Evolutionary conservation across 1,284 basidiomycete genomes (phyloP).

Genomic region (Heterobasidion annosum): DNA sequence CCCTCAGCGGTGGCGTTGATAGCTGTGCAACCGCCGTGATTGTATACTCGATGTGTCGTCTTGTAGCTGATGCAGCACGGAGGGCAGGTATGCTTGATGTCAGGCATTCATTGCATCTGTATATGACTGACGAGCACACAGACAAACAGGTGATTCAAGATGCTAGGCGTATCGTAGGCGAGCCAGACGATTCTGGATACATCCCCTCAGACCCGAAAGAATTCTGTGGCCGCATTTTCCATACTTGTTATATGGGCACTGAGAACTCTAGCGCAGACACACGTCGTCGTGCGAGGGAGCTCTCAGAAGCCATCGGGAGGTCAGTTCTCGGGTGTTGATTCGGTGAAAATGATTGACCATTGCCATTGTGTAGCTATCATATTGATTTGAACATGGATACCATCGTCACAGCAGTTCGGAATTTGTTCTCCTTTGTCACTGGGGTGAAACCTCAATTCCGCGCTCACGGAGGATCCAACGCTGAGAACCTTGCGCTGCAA

Average conservation of each 20-base stretch:
- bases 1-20: constrained; percentile 96
- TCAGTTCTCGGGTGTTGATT: constrained; percentile 20
- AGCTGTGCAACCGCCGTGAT: constrained; percentile 95
- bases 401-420: constrained; percentile 76
- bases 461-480: constrained; percentile 78
- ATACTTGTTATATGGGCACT: constrained; percentile 99
- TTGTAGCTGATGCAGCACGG: constrained; percentile 71
- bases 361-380: constrained; percentile 64
- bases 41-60: constrained; percentile 92
- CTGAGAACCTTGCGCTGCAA: constrained; percentile 94
- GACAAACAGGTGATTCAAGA: constrained; percentile 88
- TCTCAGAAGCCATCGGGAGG: constrained; percentile 87
- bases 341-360: not conserved
- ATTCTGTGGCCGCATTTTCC: constrained; percentile 83
- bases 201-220: constrained; percentile 82
- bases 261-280: constrained; percentile 92
- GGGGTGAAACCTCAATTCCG: constrained; percentile 78
- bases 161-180: constrained; percentile 83
- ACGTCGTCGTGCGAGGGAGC: constrained; percentile 74
- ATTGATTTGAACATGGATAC: constrained; percentile 95
- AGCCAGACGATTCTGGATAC: constrained; percentile 74
- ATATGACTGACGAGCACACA: constrained; percentile 16
- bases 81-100: constrained; percentile 48
- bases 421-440: constrained; percentile 82
- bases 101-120: not conserved